These are phyloP conservation scores for Boechera divaricarpa DNA, from an alignment of 345 rosid species.

Conservation along the genomic window DNA sequence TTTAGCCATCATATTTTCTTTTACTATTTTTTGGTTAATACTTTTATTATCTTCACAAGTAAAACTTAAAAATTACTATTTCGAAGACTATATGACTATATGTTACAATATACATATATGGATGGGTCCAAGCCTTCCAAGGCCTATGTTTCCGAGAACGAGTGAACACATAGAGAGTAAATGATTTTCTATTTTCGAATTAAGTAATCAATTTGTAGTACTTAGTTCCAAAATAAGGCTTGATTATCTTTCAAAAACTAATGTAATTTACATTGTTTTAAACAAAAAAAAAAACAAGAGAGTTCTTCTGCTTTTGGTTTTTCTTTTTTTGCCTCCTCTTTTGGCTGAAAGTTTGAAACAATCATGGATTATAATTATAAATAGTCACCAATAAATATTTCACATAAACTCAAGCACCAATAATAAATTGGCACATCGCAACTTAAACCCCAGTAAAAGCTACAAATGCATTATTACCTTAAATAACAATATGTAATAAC, in stretches of 20 bases:
- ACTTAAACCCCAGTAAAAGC: not conserved
- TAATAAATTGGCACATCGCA: not conserved
- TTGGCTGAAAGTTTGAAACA: not conserved
- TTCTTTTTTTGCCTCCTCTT: not conserved
- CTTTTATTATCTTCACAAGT: not conserved
- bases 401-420: not conserved
- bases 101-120: not conserved
- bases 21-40: not conserved
- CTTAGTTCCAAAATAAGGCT: not conserved
- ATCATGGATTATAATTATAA: not conserved
- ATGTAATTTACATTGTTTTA: too few species aligned
- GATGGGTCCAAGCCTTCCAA: not conserved
- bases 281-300: too few species aligned
- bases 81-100: not conserved
- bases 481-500: not conserved
- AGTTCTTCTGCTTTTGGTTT: too few species aligned
- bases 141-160: not conserved
- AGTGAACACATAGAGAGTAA: not conserved
- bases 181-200: not conserved
- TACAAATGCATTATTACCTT: not conserved
- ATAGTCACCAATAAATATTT: not conserved
- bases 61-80: not conserved
- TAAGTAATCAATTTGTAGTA: not conserved
- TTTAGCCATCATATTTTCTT: not conserved
- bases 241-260: too few species aligned